Evolutionary conservation across 176 grass and related monocot genomes (phyloP), one percentile per base, ranked within the genome.

Genomic region (Avena eriantha): DNA sequence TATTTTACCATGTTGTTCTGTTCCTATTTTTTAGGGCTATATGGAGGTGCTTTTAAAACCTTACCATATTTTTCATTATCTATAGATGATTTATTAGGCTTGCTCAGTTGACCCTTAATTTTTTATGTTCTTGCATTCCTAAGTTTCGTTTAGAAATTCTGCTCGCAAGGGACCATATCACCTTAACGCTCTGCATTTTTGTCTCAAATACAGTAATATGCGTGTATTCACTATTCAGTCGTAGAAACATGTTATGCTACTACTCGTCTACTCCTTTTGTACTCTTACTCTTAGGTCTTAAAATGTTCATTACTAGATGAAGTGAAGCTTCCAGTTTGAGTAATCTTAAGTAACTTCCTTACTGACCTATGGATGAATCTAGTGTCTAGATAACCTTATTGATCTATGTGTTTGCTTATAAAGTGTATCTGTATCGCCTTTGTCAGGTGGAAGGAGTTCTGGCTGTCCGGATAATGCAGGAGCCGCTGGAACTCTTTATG

Each of bases 401-500:
- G 17, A 65, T 85, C 70, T 63, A 9, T 71, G 41, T 48, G 24
- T 83, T 59, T 39, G n/a, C 61, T 45, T 59, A 68, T 91, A 61
- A 91, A 76, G 41, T 21, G 43, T 8, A 47, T 41, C 39, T 41
- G 39, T 47, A n/a, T 16, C 58, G 17, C 79, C 21, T 75, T 91
- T 46, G 85, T 61, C 76, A 97, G 94, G 97, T 66, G 97, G 97
- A 26, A 82, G 9, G 66, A 99, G 97, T 91, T 97, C 85, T 2
- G 92, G 97, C 53, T 99, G 97, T 80, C 97, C 89, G 8, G 97
- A 99, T 48, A 99, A 99, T 89, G 87, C 94, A 69, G 97, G 97
- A 86, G 97, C 92, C 87, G 97, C 97, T 11, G 97, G 97, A 66
- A 99, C 97, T 73, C 92, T 99, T 82, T 99, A 99, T 76, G 97